phyloP scores from a whole-genome alignment of 352 stramenopile species.

The Phytophthora sp. region DNA sequence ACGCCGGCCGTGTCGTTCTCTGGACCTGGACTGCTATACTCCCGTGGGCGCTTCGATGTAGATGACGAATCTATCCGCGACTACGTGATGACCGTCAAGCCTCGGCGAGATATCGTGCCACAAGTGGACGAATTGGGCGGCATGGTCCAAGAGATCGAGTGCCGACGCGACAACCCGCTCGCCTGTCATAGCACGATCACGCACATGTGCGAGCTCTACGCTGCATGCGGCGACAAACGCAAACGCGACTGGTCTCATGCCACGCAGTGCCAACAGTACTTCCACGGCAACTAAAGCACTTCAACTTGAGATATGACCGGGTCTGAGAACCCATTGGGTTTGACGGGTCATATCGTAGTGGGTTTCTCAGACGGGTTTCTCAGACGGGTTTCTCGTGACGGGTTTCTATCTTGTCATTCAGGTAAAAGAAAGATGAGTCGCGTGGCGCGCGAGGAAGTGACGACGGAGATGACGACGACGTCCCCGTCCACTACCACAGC shows the following conservation, averaged over 20 bases:
- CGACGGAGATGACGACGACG: constrained; percentile 38
- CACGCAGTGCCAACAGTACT: constrained; percentile 74
- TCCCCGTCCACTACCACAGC: constrained; percentile 23
- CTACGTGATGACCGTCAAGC: constrained; percentile 89
- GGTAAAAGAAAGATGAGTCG: constrained; percentile 45
- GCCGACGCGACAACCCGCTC: constrained; percentile 74
- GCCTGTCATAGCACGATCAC: constrained; percentile 86
- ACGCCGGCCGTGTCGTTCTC: constrained; percentile 86
- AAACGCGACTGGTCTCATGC: constrained; percentile 81
- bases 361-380: no score
- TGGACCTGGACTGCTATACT: constrained; percentile 78
- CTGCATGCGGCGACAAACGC: constrained; percentile 79
- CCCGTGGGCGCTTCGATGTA: constrained; percentile 77
- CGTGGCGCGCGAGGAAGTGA: constrained; percentile 31
- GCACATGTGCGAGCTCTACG: constrained; percentile 86
- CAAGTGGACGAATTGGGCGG: constrained; percentile 82
- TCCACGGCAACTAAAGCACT: constrained; percentile 36
- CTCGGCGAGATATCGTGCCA: constrained; percentile 76
- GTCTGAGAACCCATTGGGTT: no score
- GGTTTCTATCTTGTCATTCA: no score
- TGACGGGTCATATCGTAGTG: no score
- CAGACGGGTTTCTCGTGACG: no score
- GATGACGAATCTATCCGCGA: constrained; percentile 76
- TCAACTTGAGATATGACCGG: constrained; percentile 29
- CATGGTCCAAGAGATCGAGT: constrained; percentile 91